Base-by-base conservation (phyloP, 495 filamentous ascomycete species). In the Podospora didyma region DNA sequence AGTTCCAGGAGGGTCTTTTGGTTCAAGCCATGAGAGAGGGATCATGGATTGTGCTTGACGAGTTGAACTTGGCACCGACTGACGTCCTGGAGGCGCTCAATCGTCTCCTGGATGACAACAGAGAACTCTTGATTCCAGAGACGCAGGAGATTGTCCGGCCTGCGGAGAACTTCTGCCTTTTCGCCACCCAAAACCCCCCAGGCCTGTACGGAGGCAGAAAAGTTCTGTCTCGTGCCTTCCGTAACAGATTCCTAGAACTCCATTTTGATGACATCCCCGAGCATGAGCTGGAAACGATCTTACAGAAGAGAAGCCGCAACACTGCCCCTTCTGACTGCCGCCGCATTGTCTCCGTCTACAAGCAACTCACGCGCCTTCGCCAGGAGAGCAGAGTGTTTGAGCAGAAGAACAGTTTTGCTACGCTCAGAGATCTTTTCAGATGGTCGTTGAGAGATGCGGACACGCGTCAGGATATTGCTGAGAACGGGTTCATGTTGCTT, bases 191-290 rank as follows among this genome's bases (percentile, higher is more conserved):
- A 63, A 99, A 99, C 61, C 95, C 95, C 2, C 88, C 95, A 17
- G 95, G 95, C 21, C 73, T 97, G 5, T 99, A 99, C 66, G 95
- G 95, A 56, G 95, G 95, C 20, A 80, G 95, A 57, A 99, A 99
- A 65, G 82, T 88, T 5, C 75, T 99, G 3, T 97, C 93, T 12
- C 84, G 95, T 7, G 95, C 95, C 2, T 97, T 99, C 71, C 83
- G 94, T 53, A 99, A 97, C 69, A 83, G 95, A 62, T 99, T 99
- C 69, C 82, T 99, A 16, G 95, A 99, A 66, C 77, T 99, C 4
- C 95, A 99, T 68, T 97, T 96, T 57, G 94, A 97, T 60, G 95
- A 99, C 62, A 99, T 99, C 28, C 95, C 95, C 0, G 89, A 96
- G 63, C 87, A 89, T 56, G 95, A 99, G 68, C 76, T 99, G n/a